These are phyloP conservation scores for Lyophyllum semitale DNA, from an alignment of 768 basidiomycete species.

Conservation along the genomic window DNA sequence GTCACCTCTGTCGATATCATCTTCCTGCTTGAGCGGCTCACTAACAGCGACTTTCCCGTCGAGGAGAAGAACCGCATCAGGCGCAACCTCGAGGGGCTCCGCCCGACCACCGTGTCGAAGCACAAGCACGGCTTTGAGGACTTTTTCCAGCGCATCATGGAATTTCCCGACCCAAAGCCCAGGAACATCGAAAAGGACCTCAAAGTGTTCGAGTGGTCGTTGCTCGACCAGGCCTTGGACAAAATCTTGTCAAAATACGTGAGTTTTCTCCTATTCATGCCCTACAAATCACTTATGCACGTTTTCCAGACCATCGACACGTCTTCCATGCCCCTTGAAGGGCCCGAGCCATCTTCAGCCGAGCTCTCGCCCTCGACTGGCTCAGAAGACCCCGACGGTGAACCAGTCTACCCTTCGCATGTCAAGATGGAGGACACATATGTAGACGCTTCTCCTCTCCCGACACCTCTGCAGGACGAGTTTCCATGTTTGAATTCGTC, in stretches of 20 bases:
- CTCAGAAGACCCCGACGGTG: constrained; percentile 21
- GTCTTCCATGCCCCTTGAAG: constrained; percentile 32
- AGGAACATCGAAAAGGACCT: constrained; percentile 98
- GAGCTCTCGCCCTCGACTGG: constrained; percentile 27
- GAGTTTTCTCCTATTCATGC: constrained; percentile 28
- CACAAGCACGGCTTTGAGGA: constrained; percentile 73
- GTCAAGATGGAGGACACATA: constrained; percentile 17
- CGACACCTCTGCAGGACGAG: constrained; percentile 28
- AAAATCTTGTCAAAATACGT: constrained; percentile 88
- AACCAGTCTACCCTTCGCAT: constrained; percentile 5
- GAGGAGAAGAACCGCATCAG: constrained; percentile 98
- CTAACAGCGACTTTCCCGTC: constrained; percentile 80
- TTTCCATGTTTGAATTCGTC: constrained; percentile 24
- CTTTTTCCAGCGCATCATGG: constrained; percentile 98
- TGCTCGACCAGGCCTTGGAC: constrained; percentile 70
- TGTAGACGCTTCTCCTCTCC: constrained; percentile 10
- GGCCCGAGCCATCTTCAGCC: constrained; percentile 31
- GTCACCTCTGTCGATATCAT: constrained; percentile 97
- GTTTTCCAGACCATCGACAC: constrained; percentile 47
- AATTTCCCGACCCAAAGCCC: constrained; percentile 91
- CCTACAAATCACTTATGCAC: not conserved
- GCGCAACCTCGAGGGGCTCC: constrained; percentile 90
- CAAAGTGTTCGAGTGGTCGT: constrained; percentile 80
- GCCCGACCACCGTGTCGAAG: constrained; percentile 90
- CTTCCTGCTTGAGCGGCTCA: constrained; percentile 79